Percentiles rank a stretch among this genome's conserved stretches.
These are phyloP conservation scores for Piromyces sp. DNA, from an alignment of 192 early-diverging fungal species.

Conservation along the genomic window DNA sequence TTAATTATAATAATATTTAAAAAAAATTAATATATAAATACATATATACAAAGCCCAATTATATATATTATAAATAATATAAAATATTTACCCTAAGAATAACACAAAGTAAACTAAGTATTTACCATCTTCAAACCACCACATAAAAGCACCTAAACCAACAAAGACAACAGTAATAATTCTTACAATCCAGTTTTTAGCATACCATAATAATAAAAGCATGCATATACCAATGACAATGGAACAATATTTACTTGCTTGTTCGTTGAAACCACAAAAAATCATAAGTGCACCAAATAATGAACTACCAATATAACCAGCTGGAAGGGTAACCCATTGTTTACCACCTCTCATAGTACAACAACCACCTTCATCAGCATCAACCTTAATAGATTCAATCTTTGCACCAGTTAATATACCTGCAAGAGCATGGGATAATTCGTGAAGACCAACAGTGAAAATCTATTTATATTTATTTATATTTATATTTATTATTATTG, in stretches of 20 bases:
- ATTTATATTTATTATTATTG: too few relatives aligned
- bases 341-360: slow-evolving; percentile 71
- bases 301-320: slow-evolving; percentile 74
- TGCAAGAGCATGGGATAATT: slow-evolving; percentile 83
- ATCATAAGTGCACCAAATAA: slow-evolving; percentile 82
- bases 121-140: slow-evolving; percentile 57
- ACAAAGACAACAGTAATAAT: slow-evolving; percentile 65
- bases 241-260: slow-evolving; percentile 70
- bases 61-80: neutral
- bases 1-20: neutral
- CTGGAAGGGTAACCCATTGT: slow-evolving; percentile 62
- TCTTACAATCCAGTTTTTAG: slow-evolving; percentile 70
- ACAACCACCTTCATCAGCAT: slow-evolving; percentile 83
- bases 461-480: slow-evolving; percentile 20
- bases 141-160: slow-evolving; percentile 59
- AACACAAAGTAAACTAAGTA: slow-evolving; percentile 80
- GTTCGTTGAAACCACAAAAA: slow-evolving; percentile 76
- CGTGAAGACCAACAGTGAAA: slow-evolving; percentile 80
- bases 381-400: slow-evolving; percentile 71
- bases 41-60: neutral
- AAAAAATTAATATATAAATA: neutral
- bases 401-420: slow-evolving; percentile 74
- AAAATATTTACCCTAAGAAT: slow-evolving; percentile 58
- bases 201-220: slow-evolving; percentile 70
- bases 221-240: slow-evolving; percentile 71